phyloP scores from a whole-genome alignment of 306 rosid species.

The Castanea sativa region DNA sequence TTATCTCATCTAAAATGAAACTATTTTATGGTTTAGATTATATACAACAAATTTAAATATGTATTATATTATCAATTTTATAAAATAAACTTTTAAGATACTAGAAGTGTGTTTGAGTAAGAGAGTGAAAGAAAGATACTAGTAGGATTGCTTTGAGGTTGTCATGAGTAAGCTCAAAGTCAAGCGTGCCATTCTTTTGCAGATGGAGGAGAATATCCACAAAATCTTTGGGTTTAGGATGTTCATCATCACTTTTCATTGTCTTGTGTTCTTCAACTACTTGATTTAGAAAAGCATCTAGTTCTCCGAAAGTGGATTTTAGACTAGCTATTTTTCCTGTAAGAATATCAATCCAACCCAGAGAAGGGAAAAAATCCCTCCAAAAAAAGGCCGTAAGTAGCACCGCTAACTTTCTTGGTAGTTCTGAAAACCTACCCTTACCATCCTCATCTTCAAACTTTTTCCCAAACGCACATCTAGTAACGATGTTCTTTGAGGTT shows the following conservation, averaged over 20 bases:
- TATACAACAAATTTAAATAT: no score
- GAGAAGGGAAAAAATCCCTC: conserved; percentile 6
- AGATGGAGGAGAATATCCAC: conserved; percentile 34
- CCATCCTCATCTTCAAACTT: conserved; percentile 5
- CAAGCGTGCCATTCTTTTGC: conserved; percentile 14
- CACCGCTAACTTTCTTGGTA: neutral
- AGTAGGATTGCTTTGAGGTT: conserved; percentile 22
- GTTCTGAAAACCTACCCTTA: neutral
- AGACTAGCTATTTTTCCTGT: neutral
- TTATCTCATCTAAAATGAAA: no score
- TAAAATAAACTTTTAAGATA: no score
- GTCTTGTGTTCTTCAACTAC: neutral
- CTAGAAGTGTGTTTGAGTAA: no score
- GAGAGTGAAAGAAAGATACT: conserved; percentile 1
- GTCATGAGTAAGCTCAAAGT: conserved; percentile 14
- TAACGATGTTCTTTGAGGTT: neutral
- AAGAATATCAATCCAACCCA: conserved; percentile 10
- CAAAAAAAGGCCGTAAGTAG: neutral
- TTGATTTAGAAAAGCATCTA: neutral
- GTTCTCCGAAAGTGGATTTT: neutral
- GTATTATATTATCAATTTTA: no score
- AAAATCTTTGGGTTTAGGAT: conserved; percentile 18
- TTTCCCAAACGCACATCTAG: conserved; percentile 1
- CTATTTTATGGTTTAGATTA: no score
- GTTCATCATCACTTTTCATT: neutral